Base-by-base conservation (phyloP, 78 protist genomes). In the Dictyostelium intermedium region DNA sequence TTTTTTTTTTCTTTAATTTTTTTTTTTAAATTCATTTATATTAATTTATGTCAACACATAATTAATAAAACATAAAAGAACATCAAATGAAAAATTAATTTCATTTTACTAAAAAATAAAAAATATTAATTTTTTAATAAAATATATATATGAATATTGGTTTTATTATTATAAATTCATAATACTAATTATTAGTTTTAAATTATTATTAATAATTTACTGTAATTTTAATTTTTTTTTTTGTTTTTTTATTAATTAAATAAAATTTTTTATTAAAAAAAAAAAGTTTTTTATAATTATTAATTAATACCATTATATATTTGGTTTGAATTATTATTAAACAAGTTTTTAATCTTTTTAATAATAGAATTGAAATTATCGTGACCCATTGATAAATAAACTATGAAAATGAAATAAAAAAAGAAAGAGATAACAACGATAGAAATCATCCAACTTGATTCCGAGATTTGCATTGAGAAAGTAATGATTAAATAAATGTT, bases 401-500 rank as follows among this genome's bases (percentile, higher is more conserved):
- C 35, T 23, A 78, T 80, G 50, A 89, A 89, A 27, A 81, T 5
- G 73, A 89, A 89, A 41, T 89, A 89, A 7, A 89, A 80, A 66
- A 89, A 80, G 87, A 89, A 89, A 61, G 82, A 41, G 2, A 89
- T 41, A 0, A 32, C 1, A 1, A 89, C 30, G 3, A 80, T 25
- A 6, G 74, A 23, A n/a, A 77, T 70, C 85, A 80, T 89, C 87
- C 85, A 78, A n/a, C 20, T 2, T 1, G 94, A 53, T 32, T 74
- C 43, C 7, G 94, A 78, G 14, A 69, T 30, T 30, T 60, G 69
- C 8, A 39, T 80, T 61, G 94, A 84, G 37, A 80, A 78, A 14
- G 41, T 34, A 13, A 89, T 30, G 56, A 89, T 80, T n/a, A 89
- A 70, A 80, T 89, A 89, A 34, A 89, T 69, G 73, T 89, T 89